Conservation (phyloP, 2,329 filamentous ascomycete species). For the Elsinoe australis region DNA sequence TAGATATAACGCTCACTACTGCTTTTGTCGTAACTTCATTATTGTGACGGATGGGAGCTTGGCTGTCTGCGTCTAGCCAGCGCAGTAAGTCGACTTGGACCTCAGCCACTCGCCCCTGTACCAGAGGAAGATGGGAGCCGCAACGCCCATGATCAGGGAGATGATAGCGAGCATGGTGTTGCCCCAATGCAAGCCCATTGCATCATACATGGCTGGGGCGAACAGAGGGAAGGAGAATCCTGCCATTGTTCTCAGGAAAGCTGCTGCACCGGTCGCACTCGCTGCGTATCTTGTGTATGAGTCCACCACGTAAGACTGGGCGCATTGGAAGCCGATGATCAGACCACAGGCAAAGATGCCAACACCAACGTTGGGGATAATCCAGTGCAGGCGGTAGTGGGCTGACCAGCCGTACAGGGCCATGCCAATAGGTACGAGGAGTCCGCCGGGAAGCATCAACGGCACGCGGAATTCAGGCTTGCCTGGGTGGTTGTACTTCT, state of each 20-base stretch:
- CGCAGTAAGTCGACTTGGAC: constrained; percentile 14
- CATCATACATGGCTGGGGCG: constrained; percentile 45
- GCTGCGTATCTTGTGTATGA: constrained; percentile 43
- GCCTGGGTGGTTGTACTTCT: constrained; percentile 29
- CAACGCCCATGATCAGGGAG: constrained; percentile 9
- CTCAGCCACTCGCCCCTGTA: constrained; percentile 13
- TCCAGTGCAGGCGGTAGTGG: constrained; percentile 48
- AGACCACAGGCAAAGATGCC: constrained; percentile 49
- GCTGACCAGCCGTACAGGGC: constrained; percentile 55
- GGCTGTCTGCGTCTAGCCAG: too few relatives aligned
- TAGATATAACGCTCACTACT: too few relatives aligned
- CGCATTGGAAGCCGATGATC: constrained; percentile 51
- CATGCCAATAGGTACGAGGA: constrained; percentile 48
- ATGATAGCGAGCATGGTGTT: constrained; percentile 44
- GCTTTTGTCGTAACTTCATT: too few relatives aligned
- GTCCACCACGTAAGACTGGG: constrained; percentile 57
- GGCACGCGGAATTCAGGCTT: constrained; percentile 41
- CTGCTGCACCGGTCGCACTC: constrained; percentile 47
- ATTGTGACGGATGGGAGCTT: too few relatives aligned
- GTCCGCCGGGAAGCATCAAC: constrained; percentile 48
- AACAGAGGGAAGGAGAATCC: constrained; percentile 56
- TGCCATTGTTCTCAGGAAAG: constrained; percentile 48
- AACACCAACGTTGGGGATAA: constrained; percentile 54
- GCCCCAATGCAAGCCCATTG: constrained; percentile 44
- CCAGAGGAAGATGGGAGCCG: constrained; percentile 11